Evolutionary conservation across 495 filamentous ascomycete genomes (phyloP), one percentile per base, ranked within the genome.

Genomic region (Daldinia bambusicola): DNA sequence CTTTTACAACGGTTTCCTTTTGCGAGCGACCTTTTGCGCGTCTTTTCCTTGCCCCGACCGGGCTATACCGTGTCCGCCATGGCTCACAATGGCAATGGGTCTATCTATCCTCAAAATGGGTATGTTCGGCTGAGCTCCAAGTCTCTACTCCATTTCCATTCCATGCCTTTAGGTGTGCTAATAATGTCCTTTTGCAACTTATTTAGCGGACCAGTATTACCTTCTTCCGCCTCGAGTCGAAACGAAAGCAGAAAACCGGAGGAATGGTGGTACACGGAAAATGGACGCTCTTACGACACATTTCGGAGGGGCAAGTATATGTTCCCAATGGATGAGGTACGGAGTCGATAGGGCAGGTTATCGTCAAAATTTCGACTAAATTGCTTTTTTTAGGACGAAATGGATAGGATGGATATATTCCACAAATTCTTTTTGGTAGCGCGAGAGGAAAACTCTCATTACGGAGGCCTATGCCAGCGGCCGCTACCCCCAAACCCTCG

Each of bases 361-460:
- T 43, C 12, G 55, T 34, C 68, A 7, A 30, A 40, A 30, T 31
- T 67, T 55, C 26, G 57, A 45, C 72, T 66, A 72, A 70, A 77
- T 78, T 66, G 48, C 43, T 22, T 75, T 37, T 50, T 63, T 37
- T 75, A 90, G 83, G 77, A 81, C 55, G 92, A 95, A 75, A 85
- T 88, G 77, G 90, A 94, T 72, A 89, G 90, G 34, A 82, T 94
- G 56, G 92, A 95, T 69, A 89, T 93, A 40, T 89, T 92, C 66
- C 91, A 95, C 79, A 90, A 91, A 69, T 79, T 94, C 66, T 90
- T 92, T 75, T 72, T 87, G 10, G 88, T 92, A 6, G 90, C 89
- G 18, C 89, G 92, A 77, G 64, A 83, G 62, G 82, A 89, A 69
- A 78, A 83, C 18, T 84, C 89, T 66, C 79, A 60, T 9, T 77